A percentile compares a stretch with the other conserved stretches of the same genome.
Conservation (phyloP, 2,329 filamentous ascomycete species). For the Apiospora saccharicola region DNA sequence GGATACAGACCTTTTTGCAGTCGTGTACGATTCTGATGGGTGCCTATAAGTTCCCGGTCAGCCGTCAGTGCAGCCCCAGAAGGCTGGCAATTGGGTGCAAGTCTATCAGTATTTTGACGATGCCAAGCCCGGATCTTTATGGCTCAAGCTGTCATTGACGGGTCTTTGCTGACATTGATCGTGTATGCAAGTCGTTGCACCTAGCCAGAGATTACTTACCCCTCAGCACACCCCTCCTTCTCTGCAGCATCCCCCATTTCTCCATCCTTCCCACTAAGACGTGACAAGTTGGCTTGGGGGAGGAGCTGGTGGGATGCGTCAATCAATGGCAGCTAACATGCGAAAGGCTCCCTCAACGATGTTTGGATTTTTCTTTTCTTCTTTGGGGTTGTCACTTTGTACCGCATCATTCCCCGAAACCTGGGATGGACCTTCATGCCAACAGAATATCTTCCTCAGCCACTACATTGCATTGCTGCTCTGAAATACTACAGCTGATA, state of each 20-base stretch:
- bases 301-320: background rate
- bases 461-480: background rate
- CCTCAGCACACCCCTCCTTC: conserved; percentile 16
- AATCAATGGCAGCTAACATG: too few species aligned
- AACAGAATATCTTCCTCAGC: background rate
- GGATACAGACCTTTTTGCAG: background rate
- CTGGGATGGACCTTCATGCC: background rate
- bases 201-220: conserved; percentile 2
- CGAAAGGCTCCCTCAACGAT: background rate
- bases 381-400: background rate
- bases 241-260: conserved; percentile 10
- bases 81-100: background rate
- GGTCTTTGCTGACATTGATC: conserved; percentile 10
- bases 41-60: background rate
- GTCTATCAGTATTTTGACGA: background rate
- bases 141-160: conserved; percentile 11
- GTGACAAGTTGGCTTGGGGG: background rate
- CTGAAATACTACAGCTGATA: background rate
- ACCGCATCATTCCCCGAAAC: background rate
- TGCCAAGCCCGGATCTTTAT: conserved; percentile 6
- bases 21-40: conserved; percentile 7
- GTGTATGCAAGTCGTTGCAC: conserved; percentile 15
- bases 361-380: background rate
- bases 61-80: background rate
- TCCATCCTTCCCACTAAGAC: conserved; percentile 8